Evolutionary conservation across 1,284 basidiomycete genomes (phyloP), one percentile per base, ranked within the genome.

Genomic region (Malassezia slooffiae): DNA sequence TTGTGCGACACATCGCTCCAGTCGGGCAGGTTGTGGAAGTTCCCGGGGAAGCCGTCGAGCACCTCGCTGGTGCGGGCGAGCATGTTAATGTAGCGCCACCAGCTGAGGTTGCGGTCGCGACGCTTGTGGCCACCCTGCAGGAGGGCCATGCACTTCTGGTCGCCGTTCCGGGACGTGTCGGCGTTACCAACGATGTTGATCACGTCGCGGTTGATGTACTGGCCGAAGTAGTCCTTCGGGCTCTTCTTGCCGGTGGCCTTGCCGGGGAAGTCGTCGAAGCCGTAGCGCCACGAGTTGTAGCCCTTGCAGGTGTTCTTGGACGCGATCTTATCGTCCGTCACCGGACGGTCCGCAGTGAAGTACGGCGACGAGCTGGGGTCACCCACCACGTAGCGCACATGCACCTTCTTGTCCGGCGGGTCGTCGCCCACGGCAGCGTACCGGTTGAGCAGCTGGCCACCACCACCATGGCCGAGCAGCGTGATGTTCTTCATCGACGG

Each of bases 391-490:
- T 58, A 69, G 2, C 66, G 54, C 3, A 69, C 47, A 5, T 45
- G 31, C 4, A 67, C 19, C 31, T 47, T 4, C 3, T 27, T 32
- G n/a, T 38, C 23, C 2, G 49, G 49, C 16, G 45, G 32, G 19
- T 58, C 43, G 38, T 57, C 55, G 4, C 62, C 60, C 4, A 67
- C 54, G 27, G 57, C 51, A 3, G 57, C 54, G 39, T 67, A 69
- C 11, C 66, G 47, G 31, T 60, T 57, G 34, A 62, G 58, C 10
- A 67, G 41, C 26, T 69, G 66, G 5, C 53, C 66, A 22, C 66
- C 66, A n/a, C 66, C 66, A 9, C 66, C 66, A 32, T 69, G 66
- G 9, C 66, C 66, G 10, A 67, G 59, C 29, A 65, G 47, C 8
- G 60, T 61, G n/a, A 69, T 38, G n/a, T 59, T 57, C 22, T 54